A percentile compares a stretch with the other conserved stretches of the same genome.
phyloP scores from a whole-genome alignment of 805 yeast species.

The Yamadazyma sp. region DNA sequence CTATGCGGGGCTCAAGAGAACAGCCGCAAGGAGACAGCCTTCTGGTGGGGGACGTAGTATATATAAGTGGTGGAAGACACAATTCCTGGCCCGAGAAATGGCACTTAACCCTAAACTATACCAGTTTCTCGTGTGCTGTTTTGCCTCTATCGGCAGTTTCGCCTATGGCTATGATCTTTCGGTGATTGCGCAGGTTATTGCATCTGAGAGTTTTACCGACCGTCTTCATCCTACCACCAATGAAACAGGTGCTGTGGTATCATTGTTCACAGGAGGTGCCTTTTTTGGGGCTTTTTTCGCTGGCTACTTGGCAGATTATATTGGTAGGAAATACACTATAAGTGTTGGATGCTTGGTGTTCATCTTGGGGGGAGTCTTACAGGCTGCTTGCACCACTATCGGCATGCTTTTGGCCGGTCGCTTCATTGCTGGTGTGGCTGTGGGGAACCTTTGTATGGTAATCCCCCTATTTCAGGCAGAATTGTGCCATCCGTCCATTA shows the following conservation, averaged over 20 bases:
- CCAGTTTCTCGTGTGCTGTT: slow-evolving; percentile 19
- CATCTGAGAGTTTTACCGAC: slow-evolving; percentile 21
- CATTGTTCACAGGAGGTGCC: slow-evolving; percentile 18
- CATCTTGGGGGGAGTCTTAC: slow-evolving; percentile 31
- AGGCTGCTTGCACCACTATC: slow-evolving; percentile 25
- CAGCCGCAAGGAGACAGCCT: background rate
- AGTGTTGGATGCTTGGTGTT: slow-evolving; percentile 22
- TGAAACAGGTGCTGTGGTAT: slow-evolving; percentile 17
- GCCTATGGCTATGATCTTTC: slow-evolving; percentile 30
- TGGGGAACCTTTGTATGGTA: slow-evolving; percentile 72
- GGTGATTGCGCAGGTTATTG: slow-evolving; percentile 30
- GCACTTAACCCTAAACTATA: slow-evolving; percentile 16
- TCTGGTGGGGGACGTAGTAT: background rate
- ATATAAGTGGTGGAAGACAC: background rate
- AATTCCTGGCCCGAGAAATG: slow-evolving; percentile 6
- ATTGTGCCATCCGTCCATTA: slow-evolving; percentile 56
- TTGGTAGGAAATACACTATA: slow-evolving; percentile 37
- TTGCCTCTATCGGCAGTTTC: slow-evolving; percentile 18
- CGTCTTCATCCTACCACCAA: slow-evolving; percentile 15
- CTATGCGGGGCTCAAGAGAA: no score
- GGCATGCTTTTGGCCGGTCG: slow-evolving; percentile 46
- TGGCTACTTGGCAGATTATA: slow-evolving; percentile 14
- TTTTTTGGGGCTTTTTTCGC: slow-evolving; percentile 18
- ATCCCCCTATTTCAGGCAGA: slow-evolving; percentile 82
- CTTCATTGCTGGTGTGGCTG: slow-evolving; percentile 71